Percentiles rank a stretch among this genome's conserved stretches.
phyloP scores from a whole-genome alignment of 108 stramenopile species.

The Pinguiococcus pyrenoidosus region DNA sequence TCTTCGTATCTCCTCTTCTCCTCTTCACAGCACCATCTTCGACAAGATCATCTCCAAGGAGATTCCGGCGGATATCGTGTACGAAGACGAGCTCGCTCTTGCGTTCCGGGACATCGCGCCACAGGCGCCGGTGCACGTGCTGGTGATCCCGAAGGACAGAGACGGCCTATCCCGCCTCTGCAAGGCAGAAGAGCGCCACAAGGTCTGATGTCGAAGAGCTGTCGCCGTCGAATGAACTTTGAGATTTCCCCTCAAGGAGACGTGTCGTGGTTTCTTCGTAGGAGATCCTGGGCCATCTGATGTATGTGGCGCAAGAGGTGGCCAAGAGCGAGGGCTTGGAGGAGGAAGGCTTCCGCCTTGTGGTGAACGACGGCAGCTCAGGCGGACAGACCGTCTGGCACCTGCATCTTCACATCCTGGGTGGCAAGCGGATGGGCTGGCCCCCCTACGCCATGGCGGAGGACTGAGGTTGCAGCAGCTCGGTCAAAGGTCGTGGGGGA shows the following conservation, averaged over 20 bases:
- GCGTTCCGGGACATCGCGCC: slow-evolving; percentile 90
- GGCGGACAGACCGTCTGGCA: slow-evolving; percentile 86
- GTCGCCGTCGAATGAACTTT: too few relatives aligned
- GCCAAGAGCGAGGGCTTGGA: slow-evolving; percentile 45
- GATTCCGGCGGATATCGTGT: slow-evolving; percentile 77
- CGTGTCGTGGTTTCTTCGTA: too few relatives aligned
- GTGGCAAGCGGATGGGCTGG: slow-evolving; percentile 78
- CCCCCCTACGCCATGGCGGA: too few relatives aligned
- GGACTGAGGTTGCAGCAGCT: too few relatives aligned
- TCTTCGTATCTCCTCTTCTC: neutral
- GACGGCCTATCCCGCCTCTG: slow-evolving; percentile 74
- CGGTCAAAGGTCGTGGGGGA: too few relatives aligned
- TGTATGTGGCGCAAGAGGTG: slow-evolving; percentile 69
- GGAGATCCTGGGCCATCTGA: slow-evolving; percentile 89
- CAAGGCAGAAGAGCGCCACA: slow-evolving; percentile 73
- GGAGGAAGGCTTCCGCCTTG: slow-evolving; percentile 70
- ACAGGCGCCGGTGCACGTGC: slow-evolving; percentile 74
- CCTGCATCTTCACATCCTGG: slow-evolving; percentile 78
- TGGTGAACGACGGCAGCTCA: slow-evolving; percentile 78
- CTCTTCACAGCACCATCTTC: slow-evolving; percentile 54
- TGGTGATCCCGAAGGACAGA: slow-evolving; percentile 90
- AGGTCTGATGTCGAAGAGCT: too few relatives aligned
- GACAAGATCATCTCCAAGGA: slow-evolving; percentile 77
- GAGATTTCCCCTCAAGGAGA: too few relatives aligned
- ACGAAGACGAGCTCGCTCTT: slow-evolving; percentile 75